These are phyloP conservation scores for Emydomyces testavorans DNA, from an alignment of 2,329 filamentous ascomycete genomes.

Conservation along the genomic window DNA sequence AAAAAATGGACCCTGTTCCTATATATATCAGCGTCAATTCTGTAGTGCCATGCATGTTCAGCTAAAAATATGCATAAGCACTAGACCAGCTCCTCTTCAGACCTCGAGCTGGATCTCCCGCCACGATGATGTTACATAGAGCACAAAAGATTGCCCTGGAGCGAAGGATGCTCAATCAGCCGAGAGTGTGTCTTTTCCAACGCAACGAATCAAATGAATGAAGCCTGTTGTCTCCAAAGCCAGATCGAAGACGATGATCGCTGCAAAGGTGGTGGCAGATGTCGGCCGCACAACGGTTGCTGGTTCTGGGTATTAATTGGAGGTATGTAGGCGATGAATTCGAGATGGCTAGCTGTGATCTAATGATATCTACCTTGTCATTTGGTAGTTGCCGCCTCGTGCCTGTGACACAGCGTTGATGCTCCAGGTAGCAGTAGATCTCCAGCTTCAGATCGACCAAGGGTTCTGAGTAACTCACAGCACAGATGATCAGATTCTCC, in stretches of 20 bases:
- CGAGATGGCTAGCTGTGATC: too few species aligned
- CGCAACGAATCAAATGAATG: too few species aligned
- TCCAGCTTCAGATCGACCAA: not conserved
- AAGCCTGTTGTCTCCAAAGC: not conserved
- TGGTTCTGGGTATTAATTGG: too few species aligned
- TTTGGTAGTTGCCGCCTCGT: too few species aligned
- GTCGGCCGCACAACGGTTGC: too few species aligned
- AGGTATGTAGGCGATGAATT: too few species aligned
- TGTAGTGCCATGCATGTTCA: not conserved
- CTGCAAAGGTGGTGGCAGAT: not conserved
- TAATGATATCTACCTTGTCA: too few species aligned
- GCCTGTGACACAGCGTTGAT: not conserved
- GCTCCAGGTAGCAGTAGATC: not conserved
- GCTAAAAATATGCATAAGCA: constrained; percentile 10
- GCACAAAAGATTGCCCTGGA: too few species aligned
- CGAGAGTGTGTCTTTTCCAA: too few species aligned
- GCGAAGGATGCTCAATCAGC: too few species aligned
- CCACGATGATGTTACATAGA: constrained; percentile 9
- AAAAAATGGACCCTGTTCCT: not conserved
- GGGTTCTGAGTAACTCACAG: constrained; percentile 3
- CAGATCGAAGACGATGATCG: not conserved
- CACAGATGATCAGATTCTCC: constrained; percentile 1
- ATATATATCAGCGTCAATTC: constrained; percentile 3
- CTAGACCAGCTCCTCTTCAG: constrained; percentile 2
- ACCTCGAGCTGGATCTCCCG: not conserved